Base-by-base conservation (phyloP, 805 yeast genomes). In the Cyberlindnera xylosilytica region DNA sequence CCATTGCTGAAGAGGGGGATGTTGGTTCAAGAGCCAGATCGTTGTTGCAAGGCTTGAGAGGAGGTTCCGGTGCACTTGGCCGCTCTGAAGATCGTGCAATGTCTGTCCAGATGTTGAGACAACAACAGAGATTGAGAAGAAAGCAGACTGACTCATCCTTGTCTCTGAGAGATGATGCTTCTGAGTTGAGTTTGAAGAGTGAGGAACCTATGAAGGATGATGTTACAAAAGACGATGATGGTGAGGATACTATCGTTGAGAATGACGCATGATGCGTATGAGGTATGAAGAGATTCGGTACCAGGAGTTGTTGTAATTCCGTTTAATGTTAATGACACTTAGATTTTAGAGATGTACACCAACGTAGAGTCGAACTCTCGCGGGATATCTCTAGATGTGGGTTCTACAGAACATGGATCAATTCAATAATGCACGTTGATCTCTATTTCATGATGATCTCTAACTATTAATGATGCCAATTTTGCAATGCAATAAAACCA, bases 21-120 rank as follows among this genome's bases (percentile, higher is more conserved):
- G 72, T 78, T 15, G 78, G 78, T 1, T 65, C 68, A 2, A 69
- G 89, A 47, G 93, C 91, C 0, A 71, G 84, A 58, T 73, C 68
- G 39, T 68, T 84, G 44, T 65, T 84, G 16, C 74, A 73, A 53
- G 89, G 81, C 52, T 63, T 84, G 18, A 68, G 90, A 54, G 54
- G 52, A 6, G 52, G 54, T 1, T 44, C 49, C 1, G 47, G 50
- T 0, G 37, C 46, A 8, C 56, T 52, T 28, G 46, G 50, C 6
- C 51, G 46, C 29, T 63, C 45, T 11, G 66, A 65, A 6, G 60
- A 61, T 10, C 61, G 66, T 12, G 45, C 58, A 8, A 58, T 68
- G 23, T 64, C 72, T 8, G 74, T 76, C 17, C 73, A 68, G 39
- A 64, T 62, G 42, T 59, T 69, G 46, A 63, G 79, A 56, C 69